phyloP scores from a whole-genome alignment of 1,139 yeast genomes.

The Blastobotrys serpentis region DNA sequence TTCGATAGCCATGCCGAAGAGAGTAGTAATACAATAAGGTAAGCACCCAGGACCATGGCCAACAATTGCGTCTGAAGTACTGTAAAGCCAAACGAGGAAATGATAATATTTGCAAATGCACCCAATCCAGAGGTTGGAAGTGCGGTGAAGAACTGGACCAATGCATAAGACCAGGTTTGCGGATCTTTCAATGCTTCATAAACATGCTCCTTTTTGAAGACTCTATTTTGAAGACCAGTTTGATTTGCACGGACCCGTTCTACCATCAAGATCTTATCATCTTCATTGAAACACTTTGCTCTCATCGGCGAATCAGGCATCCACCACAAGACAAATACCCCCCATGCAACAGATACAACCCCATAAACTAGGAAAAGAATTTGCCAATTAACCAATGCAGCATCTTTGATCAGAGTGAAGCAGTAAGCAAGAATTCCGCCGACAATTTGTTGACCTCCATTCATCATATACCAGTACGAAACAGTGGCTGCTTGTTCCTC shows the following conservation, averaged over 20 bases:
- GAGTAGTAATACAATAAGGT: constrained; percentile 14
- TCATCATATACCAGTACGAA: constrained; percentile 25
- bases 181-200: constrained; percentile 40
- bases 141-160: constrained; percentile 25
- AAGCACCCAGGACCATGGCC: constrained; percentile 19
- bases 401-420: constrained; percentile 28
- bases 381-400: constrained; percentile 45
- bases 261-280: constrained; percentile 45
- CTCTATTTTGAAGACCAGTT: constrained; percentile 54
- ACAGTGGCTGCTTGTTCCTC: constrained; percentile 27
- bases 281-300: constrained; percentile 49
- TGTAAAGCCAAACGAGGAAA: constrained; percentile 19
- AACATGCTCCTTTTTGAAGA: constrained; percentile 51
- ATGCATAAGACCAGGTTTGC: constrained; percentile 47
- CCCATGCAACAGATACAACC: constrained; percentile 46
- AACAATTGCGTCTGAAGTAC: constrained; percentile 19
- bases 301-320: constrained; percentile 51
- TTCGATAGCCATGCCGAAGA: constrained; percentile 16
- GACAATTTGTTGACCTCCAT: constrained; percentile 29
- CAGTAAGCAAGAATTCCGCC: constrained; percentile 28
- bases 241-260: constrained; percentile 47
- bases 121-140: constrained; percentile 33
- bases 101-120: constrained; percentile 21
- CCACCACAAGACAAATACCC: constrained; percentile 42
- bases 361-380: constrained; percentile 48